These are phyloP conservation scores for Farysia itapuensis DNA, from an alignment of 1,284 basidiomycete genomes.

Conservation along the genomic window DNA sequence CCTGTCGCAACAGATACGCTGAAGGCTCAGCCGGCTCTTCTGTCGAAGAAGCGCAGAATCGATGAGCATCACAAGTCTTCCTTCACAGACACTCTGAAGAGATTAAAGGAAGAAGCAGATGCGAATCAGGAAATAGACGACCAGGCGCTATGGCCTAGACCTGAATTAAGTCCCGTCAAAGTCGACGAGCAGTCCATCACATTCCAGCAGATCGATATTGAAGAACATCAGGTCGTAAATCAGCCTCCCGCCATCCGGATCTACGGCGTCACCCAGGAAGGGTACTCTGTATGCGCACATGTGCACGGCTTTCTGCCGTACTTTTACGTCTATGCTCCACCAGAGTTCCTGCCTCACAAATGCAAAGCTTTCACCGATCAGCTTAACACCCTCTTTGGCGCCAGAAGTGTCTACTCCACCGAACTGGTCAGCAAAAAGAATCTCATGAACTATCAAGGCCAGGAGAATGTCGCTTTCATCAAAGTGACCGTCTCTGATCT, in stretches of 20 bases:
- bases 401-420: constrained; percentile 34
- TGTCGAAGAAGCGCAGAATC: constrained; percentile 34
- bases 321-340: constrained; percentile 56
- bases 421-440: constrained; percentile 49
- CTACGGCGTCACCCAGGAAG: constrained; percentile 54
- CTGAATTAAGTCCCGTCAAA: constrained; percentile 36
- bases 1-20: constrained; percentile 28
- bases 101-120: constrained; percentile 37
- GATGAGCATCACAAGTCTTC: constrained; percentile 33
- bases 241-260: constrained; percentile 53
- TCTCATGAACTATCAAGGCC: constrained; percentile 55
- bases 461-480: constrained; percentile 55
- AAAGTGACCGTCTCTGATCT: constrained; percentile 52
- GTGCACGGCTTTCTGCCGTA: constrained; percentile 59
- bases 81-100: constrained; percentile 49
- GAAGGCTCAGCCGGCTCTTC: constrained; percentile 8
- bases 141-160: constrained; percentile 45
- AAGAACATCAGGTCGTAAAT: constrained; percentile 47
- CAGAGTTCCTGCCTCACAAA: constrained; percentile 46
- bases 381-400: constrained; percentile 52
- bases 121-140: constrained; percentile 35
- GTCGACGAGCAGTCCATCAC: constrained; percentile 32
- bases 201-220: constrained; percentile 60
- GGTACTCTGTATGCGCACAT: constrained; percentile 55
- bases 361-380: constrained; percentile 56